A percentile compares a stretch with the other conserved stretches of the same genome.
phyloP scores from a whole-genome alignment of 306 rosid species.

The Erythrophleum fordii region DNA sequence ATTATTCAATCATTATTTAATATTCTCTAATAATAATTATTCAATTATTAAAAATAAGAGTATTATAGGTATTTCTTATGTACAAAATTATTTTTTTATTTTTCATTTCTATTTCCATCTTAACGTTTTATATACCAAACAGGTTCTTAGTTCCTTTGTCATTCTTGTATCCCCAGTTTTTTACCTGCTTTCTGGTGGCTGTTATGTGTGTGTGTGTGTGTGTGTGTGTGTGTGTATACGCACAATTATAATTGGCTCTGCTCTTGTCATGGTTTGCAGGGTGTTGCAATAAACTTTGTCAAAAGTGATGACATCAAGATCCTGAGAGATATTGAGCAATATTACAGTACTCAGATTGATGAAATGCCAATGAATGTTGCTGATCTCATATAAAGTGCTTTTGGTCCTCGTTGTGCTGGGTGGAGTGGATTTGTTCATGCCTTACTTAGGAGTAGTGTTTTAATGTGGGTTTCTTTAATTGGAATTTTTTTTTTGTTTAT shows the following conservation, averaged over 20 bases:
- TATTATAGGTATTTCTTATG: too few species aligned
- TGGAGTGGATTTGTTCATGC: constrained; percentile 44
- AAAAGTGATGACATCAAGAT: constrained; percentile 96
- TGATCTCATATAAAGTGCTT: constrained; percentile 67
- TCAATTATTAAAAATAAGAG: too few species aligned
- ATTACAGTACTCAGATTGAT: constrained; percentile 97
- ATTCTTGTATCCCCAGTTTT: background rate
- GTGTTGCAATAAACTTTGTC: constrained; percentile 98
- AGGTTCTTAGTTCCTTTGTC: background rate
- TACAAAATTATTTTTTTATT: too few species aligned
- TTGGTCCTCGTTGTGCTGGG: constrained; percentile 28
- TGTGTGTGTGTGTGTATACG: too few species aligned
- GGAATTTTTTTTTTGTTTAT: constrained; percentile 17
- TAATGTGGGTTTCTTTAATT: constrained; percentile 28
- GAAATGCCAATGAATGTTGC: constrained; percentile 99
- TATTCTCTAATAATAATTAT: too few species aligned
- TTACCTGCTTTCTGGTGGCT: background rate
- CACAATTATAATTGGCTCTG: background rate
- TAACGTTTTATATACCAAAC: too few species aligned
- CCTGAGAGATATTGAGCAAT: constrained; percentile 93
- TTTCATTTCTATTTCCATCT: too few species aligned
- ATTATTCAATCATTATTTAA: too few species aligned
- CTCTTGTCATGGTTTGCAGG: constrained; percentile 56
- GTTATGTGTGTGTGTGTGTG: background rate
- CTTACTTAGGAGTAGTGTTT: constrained; percentile 34